Evolutionary conservation across 2,329 filamentous ascomycete genomes (phyloP).

Genomic region (Zasmidium angulare): DNA sequence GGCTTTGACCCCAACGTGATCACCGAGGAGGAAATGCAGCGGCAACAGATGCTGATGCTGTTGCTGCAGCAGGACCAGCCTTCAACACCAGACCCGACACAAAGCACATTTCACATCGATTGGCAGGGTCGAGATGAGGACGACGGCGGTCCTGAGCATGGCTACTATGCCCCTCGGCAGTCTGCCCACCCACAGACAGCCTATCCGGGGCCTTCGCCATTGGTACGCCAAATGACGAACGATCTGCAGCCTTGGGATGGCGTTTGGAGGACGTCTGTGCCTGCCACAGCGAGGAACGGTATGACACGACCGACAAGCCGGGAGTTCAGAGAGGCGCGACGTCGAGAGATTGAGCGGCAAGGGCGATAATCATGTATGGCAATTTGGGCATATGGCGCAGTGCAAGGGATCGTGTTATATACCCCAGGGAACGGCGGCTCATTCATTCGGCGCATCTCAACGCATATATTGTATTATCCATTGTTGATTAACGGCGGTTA

Average conservation of each 20-base stretch:
- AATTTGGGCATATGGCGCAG: slow-evolving; percentile 6
- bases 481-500: no score
- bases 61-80: slow-evolving; percentile 36
- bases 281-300: slow-evolving; percentile 2
- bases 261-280: slow-evolving; percentile 31
- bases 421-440: slow-evolving; percentile 7
- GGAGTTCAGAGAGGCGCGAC: slow-evolving; percentile 19
- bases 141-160: slow-evolving; percentile 22
- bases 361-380: slow-evolving; percentile 1
- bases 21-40: slow-evolving; percentile 51
- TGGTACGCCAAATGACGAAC: slow-evolving; percentile 20
- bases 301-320: slow-evolving; percentile 16
- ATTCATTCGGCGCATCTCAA: not conserved
- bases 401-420: slow-evolving; percentile 5
- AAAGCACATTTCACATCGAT: slow-evolving; percentile 46
- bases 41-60: slow-evolving; percentile 52
- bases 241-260: slow-evolving; percentile 34
- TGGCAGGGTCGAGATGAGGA: slow-evolving; percentile 32
- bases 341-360: slow-evolving; percentile 20
- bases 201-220: slow-evolving; percentile 17
- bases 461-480: no score
- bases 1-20: slow-evolving; percentile 36
- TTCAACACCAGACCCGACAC: slow-evolving; percentile 33
- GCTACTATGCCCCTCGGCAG: slow-evolving; percentile 29
- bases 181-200: slow-evolving; percentile 19